Evolutionary conservation across 2,329 filamentous ascomycete genomes (phyloP), one percentile per base, ranked within the genome.

Genomic region (Fusarium secorum): DNA sequence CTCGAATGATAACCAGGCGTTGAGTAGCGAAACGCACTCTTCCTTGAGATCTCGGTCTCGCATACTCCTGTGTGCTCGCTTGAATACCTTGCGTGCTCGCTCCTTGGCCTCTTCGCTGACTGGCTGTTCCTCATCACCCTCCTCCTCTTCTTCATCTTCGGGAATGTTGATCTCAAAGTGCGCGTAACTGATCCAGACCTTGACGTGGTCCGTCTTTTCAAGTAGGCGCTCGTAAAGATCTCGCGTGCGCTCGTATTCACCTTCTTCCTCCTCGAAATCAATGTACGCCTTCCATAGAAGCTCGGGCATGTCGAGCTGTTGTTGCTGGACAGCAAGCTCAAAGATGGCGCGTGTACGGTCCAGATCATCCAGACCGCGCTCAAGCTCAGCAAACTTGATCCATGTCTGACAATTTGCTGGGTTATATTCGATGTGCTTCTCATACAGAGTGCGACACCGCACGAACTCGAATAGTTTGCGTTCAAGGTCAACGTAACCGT

Each of bases 101-200:
- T 83, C 82, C 84, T 97, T 98, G 72, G 95, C 94, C 64, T 91
- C 91, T 26, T 96, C 93, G 81, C 91, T 94, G 77, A 97, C 88
- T 4, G 82, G 91, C 83, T 76, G 89, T 84, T 91, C 90, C 65
- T 90, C 89, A 24, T 88, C 89, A 6, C 85, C 85, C 14, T 84
- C 83, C 7, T 82, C 83, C 15, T 86, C 90, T 42, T 86, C 90
- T 42, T 89, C 88, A 56, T 89, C 88, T 62, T 97, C 94, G 46
- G 94, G 94, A 1, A 97, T 90, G 79, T 96, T 95, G 84, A 98
- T 93, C 82, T 99, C 96, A 78, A 99, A 98, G 80, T 97, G 93
- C n/a, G 96, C 96, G 82, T 95, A 99, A 80, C 93, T 95, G 81
- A 96, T 97, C 96, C 96, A 99, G 66, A 99, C 96, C 85, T 98